Evolutionary conservation across 1,284 basidiomycete genomes (phyloP), one percentile per base, ranked within the genome.

Genomic region (Hypsizygus ulmarius): DNA sequence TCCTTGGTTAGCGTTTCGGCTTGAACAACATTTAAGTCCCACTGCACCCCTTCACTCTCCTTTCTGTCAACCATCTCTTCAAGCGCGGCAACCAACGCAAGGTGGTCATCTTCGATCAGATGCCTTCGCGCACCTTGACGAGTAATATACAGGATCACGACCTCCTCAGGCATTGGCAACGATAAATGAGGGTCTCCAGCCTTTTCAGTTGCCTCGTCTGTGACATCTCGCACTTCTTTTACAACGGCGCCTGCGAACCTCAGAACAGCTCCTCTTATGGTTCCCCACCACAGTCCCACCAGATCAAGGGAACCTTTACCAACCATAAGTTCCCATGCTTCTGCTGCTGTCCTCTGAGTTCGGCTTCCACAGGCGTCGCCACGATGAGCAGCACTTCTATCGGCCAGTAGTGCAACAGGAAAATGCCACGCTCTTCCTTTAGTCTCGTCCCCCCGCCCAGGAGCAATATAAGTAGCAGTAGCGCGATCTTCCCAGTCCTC

Each of bases 91-190:
- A 90, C 83, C 34, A 92, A 66, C 3, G 62, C 67, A 1, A 68
- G 65, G 57, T 91, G 87, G 53, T 84, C 77, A 46, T 79, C 78
- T 3, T 72, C 61, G 2, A 81, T 71, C 53, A 92, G 67, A 55
- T 77, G 76, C 43, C 89, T 66, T 34, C 78, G 60, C 3, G 69
- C 64, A 8, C 53, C 70, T 66, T 91, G 89, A 29, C 89, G 73
- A 47, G 78, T 82, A 56, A 91, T 82, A 59, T 92, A 92, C 10
- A 85, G 88, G 40, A 91, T 79, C 9, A 88, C 75, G 3, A 88
- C 68, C 50, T 67, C 72, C 35, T 66, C 66, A 10, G 69, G 73
- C 58, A 70, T 68, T 1, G 72, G 67, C 4, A 73, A 59, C 32
- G 47, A 46, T 7, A 42, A 40, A 19, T 43, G 30, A 10, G 7